Conservation (phyloP, 2,329 filamentous ascomycete species). For the Xylariaceae sp. region DNA sequence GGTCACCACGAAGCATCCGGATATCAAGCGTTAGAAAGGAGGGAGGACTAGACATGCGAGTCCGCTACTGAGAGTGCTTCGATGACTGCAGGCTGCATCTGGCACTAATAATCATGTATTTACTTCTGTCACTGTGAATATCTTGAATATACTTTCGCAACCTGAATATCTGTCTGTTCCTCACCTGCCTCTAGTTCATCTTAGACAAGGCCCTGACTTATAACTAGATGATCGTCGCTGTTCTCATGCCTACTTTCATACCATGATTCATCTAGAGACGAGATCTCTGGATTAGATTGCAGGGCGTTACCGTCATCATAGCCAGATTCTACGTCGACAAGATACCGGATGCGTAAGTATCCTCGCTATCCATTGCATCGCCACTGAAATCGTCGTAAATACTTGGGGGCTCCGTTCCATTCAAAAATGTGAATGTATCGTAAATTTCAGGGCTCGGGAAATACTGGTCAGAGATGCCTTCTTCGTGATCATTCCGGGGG, state of each 20-base stretch:
- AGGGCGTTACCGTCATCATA: background rate
- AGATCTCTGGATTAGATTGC: background rate
- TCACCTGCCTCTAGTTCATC: background rate
- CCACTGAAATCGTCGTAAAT: background rate
- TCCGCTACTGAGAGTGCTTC: constrained; percentile 20
- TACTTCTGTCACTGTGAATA: constrained; percentile 11
- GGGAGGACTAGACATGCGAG: constrained; percentile 1
- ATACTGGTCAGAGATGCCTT: background rate
- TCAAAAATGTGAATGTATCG: background rate
- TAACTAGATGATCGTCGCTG: background rate
- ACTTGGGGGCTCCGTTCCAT: background rate
- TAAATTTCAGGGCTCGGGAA: background rate
- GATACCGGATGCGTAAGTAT: constrained; percentile 1
- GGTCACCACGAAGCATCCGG: background rate
- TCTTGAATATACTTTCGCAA: constrained; percentile 14
- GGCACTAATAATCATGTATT: constrained; percentile 29
- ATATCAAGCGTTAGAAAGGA: background rate
- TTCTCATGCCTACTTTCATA: background rate
- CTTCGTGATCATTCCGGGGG: background rate
- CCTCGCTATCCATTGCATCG: background rate
- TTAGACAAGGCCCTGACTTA: background rate
- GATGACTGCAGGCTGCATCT: constrained; percentile 30
- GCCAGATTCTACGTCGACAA: background rate
- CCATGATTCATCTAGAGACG: background rate
- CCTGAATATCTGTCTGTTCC: background rate